A percentile compares a stretch with the other conserved stretches of the same genome.
Conservation (phyloP, 495 filamentous ascomycete species). For the Trichoderma virens region DNA sequence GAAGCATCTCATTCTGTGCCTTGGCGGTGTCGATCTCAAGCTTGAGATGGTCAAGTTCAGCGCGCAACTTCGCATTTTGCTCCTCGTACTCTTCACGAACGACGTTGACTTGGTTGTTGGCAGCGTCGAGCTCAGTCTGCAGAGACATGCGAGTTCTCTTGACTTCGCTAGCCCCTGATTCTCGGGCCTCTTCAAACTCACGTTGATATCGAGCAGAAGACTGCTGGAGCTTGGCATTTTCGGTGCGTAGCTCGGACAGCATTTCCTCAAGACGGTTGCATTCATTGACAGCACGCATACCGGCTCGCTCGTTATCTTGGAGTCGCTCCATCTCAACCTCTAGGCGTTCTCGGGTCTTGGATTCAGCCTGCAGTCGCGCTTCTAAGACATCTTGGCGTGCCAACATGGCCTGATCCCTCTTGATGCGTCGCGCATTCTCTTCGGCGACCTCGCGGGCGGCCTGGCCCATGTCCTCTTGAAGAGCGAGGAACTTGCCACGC, state of each 20-base stretch:
- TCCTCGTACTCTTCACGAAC: constrained; percentile 70
- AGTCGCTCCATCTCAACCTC: constrained; percentile 70
- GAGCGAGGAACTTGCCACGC: constrained; percentile 66
- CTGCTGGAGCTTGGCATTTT: constrained; percentile 60
- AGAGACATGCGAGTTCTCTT: constrained; percentile 69
- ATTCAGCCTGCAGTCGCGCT: constrained; percentile 68
- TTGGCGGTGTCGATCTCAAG: constrained; percentile 67
- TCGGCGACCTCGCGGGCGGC: constrained; percentile 68
- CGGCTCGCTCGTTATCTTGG: constrained; percentile 66
- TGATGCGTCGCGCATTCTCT: constrained; percentile 67
- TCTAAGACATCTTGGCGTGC: constrained; percentile 73
- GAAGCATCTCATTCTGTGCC: constrained; percentile 64
- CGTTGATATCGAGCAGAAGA: constrained; percentile 64
- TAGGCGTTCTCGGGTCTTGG: constrained; percentile 66
- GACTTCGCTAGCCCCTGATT: constrained; percentile 66
- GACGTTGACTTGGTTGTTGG: constrained; percentile 75
- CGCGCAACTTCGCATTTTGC: constrained; percentile 57
- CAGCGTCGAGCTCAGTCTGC: constrained; percentile 70
- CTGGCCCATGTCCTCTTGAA: constrained; percentile 77
- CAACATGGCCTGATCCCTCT: constrained; percentile 64
- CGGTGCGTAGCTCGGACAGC: constrained; percentile 54
- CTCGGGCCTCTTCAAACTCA: constrained; percentile 74
- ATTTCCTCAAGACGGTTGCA: constrained; percentile 57
- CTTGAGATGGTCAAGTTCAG: constrained; percentile 61
- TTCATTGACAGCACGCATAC: constrained; percentile 47